Base-by-base conservation (phyloP, 495 filamentous ascomycete species). In the Hypoxylon lienhwacheense region DNA sequence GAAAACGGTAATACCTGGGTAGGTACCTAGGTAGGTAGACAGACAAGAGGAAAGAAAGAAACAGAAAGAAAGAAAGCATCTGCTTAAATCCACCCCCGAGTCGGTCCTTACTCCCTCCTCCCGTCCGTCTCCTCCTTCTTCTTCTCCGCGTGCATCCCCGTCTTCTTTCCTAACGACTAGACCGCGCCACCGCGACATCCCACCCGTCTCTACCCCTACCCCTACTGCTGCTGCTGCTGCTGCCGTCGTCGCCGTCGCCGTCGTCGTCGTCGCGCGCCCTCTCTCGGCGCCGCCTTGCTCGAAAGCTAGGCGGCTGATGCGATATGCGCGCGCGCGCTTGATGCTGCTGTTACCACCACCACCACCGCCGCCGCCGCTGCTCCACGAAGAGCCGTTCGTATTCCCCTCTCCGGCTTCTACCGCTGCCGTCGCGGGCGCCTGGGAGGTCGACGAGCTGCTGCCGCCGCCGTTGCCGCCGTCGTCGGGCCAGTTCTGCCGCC, bases 221-320 rank as follows among this genome's bases (percentile, higher is more conserved):
- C 10, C 17, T 29, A 2, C 28, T n/a, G n/a, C n/a, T n/a, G n/a
- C n/a, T n/a, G n/a, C n/a, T n/a, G n/a, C n/a, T n/a, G n/a, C n/a
- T n/a, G n/a, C n/a, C n/a, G n/a, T n/a, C n/a, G n/a, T n/a, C n/a
- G n/a, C n/a, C n/a, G n/a, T n/a, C n/a, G n/a, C n/a, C n/a, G n/a
- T n/a, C n/a, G n/a, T n/a, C n/a, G n/a, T n/a, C n/a, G n/a, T n/a
- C n/a, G n/a, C n/a, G n/a, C 41, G 40, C 40, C 15, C 7, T 24
- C 40, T 12, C 26, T n/a, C 41, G 15, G n/a, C 34, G 21, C 41
- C 39, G 1, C 17, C 44, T 2, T 34, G 50, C 4, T 61, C 57
- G 15, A 55, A 61, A 2, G 28, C 57, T 7, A 61, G 34, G n/a
- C 21, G 22, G 34, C 57, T 55, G 29, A 61, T 55, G 39, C 36